phyloP scores from a whole-genome alignment of 2,329 filamentous ascomycete species.

The Gnomoniopsis smithogilvyi region DNA sequence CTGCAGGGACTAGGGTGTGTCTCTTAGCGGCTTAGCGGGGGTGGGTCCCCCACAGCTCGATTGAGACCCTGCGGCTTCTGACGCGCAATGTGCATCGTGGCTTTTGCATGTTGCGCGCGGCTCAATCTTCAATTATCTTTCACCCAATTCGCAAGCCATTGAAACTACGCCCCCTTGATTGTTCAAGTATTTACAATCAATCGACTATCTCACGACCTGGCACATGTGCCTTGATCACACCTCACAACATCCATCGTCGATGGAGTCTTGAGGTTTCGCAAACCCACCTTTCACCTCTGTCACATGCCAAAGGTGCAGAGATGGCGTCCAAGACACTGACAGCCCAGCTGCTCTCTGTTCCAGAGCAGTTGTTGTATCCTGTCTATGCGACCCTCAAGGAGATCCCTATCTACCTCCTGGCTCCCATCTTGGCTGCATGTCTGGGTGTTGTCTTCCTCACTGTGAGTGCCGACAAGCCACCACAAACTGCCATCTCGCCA shows the following conservation, averaged over 20 bases:
- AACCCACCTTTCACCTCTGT: conserved; percentile 4
- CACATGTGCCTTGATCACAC: neutral
- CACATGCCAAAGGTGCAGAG: conserved; percentile 3
- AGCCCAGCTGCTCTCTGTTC: conserved; percentile 24
- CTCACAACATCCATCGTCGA: neutral
- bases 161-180: neutral
- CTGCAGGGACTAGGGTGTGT: neutral
- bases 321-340: conserved; percentile 9
- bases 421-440: conserved; percentile 33
- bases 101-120: neutral
- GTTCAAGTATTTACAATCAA: too few species aligned
- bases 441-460: conserved; percentile 32
- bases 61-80: neutral
- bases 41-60: neutral
- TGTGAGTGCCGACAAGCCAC: conserved; percentile 28
- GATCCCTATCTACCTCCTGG: conserved; percentile 36
- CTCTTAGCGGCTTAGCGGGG: neutral
- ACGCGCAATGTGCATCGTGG: conserved; percentile 12
- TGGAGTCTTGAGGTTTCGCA: conserved; percentile 1
- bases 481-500: neutral
- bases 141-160: neutral
- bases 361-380: conserved; percentile 32
- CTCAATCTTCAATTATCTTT: neutral
- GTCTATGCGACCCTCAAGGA: conserved; percentile 34
- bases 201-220: neutral